Base-by-base conservation (phyloP, 768 basidiomycete species). In the Russula sp. region DNA sequence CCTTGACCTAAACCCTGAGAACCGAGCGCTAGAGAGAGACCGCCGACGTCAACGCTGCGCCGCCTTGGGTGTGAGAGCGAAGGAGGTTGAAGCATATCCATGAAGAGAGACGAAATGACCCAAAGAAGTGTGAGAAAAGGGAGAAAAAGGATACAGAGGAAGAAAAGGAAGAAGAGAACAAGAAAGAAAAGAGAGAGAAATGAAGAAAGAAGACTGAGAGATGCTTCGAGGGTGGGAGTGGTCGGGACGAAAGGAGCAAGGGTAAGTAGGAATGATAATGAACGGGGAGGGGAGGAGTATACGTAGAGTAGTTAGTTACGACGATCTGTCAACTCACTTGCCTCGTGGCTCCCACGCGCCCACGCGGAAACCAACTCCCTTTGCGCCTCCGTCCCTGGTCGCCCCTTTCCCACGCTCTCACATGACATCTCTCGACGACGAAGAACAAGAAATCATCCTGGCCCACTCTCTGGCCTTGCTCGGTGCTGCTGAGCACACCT, bases 41-140 rank as follows among this genome's bases (percentile, higher is more conserved):
- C 94, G 13, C 94, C 94, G 46, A 91, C 81, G 73, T 98, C 94
- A 59, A 94, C 92, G 70, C 90, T 93, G 50, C 90, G 77, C 56
- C 93, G 78, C 61, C 83, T 75, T 69, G 53, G 39, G 25, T 64
- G 43, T 13, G 49, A 61, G n/a, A 57, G 5, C 13, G 61, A 45
- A 34, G 47, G 60, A 10, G 60, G 13, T 11, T 59, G 64, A 14
- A 56, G 60, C 43, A 61, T 56, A 45, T 58, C 57, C 58, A 64
- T 67, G 42, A 14, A 35, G 46, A 49, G 45, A 43, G 41, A 54
- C 45, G 34, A 39, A 38, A 58, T 48, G 38, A 58, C 34, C 7
- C 38, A 42, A 38, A 39, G 38, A 14, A 7, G 20, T 32, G n/a
- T 34, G 49, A 56, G 45, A 38, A 48, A 22, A 18, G 25, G 45